Percentiles rank a stretch among this genome's conserved stretches.
Conservation (phyloP, 805 yeast species). For the Myxozyma mucilagina region DNA sequence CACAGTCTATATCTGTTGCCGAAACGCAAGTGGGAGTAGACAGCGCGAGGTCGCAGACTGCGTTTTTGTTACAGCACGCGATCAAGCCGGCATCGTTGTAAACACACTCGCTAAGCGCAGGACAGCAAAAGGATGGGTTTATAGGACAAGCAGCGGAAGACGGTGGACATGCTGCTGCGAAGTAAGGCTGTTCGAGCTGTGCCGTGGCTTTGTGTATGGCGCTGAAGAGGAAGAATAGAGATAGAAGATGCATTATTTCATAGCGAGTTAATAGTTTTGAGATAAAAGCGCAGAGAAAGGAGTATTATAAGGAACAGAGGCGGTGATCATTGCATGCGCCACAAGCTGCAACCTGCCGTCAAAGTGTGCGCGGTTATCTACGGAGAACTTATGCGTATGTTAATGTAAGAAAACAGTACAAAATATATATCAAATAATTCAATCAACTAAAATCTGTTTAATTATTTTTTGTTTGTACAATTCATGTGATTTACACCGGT, state of each 20-base stretch:
- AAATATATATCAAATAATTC: too few relatives aligned
- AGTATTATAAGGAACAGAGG: too few relatives aligned
- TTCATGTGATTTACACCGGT: too few relatives aligned
- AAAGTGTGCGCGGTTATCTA: too few relatives aligned
- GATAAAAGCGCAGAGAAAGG: too few relatives aligned
- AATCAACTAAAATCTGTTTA: too few relatives aligned
- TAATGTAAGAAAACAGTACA: too few relatives aligned
- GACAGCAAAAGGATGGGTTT: conserved; percentile 1
- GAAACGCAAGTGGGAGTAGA: background rate
- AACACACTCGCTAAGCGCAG: conserved; percentile 2
- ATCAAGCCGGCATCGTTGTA: background rate
- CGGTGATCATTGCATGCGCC: too few relatives aligned
- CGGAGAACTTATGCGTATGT: too few relatives aligned
- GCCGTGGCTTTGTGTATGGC: background rate
- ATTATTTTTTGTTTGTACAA: too few relatives aligned
- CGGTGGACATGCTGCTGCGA: background rate
- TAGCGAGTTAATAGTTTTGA: background rate
- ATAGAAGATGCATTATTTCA: background rate
- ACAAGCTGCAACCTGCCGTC: too few relatives aligned
- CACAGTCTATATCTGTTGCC: conserved; percentile 2
- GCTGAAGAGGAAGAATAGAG: background rate
- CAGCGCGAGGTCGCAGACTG: background rate
- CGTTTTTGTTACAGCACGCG: conserved; percentile 5
- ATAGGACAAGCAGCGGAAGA: background rate
- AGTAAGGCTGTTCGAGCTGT: background rate